Percentiles rank a stretch among this genome's conserved stretches.
Evolutionary conservation across 2,329 filamentous ascomycete genomes (phyloP).

Genomic region (Colletotrichum tabaci): DNA sequence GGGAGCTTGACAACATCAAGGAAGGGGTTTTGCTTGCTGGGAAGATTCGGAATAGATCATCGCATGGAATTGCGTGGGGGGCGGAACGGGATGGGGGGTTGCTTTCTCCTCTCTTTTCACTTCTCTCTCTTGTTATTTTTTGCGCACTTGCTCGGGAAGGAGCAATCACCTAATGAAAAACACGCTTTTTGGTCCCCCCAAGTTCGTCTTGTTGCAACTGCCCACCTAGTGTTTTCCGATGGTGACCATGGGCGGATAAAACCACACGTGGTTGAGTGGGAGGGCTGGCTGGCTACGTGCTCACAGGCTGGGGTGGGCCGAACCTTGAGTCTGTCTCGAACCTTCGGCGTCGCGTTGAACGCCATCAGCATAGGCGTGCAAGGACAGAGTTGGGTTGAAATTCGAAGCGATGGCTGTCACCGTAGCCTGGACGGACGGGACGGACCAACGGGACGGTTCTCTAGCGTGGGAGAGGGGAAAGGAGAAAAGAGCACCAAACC

Average conservation of each 20-base stretch:
- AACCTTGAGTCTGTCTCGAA: conserved; percentile 1
- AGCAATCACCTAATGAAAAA: conserved; percentile 35
- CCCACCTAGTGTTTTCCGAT: background rate
- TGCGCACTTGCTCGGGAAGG: conserved; percentile 30
- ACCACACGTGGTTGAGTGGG: too few relatives aligned
- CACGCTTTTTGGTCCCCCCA: conserved; percentile 31
- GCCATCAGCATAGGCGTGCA: background rate
- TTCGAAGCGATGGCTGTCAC: background rate
- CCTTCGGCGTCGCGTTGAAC: background rate
- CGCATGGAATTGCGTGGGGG: conserved; percentile 26
- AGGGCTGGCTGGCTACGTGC: too few relatives aligned
- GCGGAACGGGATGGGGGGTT: conserved; percentile 20
- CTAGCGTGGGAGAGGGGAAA: background rate
- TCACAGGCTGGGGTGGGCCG: background rate
- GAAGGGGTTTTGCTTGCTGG: conserved; percentile 7
- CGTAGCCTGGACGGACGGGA: background rate
- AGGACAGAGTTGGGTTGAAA: background rate
- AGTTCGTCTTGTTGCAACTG: background rate
- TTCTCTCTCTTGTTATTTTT: background rate
- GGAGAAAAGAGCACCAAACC: too few relatives aligned
- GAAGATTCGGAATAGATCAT: conserved; percentile 34
- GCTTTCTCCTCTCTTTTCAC: background rate
- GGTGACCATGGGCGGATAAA: background rate
- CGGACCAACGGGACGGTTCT: background rate
- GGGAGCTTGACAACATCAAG: conserved; percentile 38